Conservation (phyloP, 805 yeast species). For the Yamadazyma scolyti region DNA sequence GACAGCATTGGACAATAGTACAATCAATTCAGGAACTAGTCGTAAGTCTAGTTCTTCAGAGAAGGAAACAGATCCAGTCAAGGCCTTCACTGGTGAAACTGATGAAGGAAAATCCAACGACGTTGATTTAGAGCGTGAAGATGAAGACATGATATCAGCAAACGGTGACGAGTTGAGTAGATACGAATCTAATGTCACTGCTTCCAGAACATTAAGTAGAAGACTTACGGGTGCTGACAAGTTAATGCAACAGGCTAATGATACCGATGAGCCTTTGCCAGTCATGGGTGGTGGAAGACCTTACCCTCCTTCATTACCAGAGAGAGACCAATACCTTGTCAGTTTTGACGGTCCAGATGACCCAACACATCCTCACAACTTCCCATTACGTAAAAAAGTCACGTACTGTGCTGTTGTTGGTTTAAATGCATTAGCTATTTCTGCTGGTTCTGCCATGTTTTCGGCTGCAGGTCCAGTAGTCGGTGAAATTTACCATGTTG, state of each 20-base stretch:
- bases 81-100: not conserved
- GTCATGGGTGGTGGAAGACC: constrained; percentile 65
- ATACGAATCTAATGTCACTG: constrained; percentile 18
- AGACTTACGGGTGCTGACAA: constrained; percentile 25
- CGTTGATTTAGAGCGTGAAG: constrained; percentile 3
- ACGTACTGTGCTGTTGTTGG: constrained; percentile 24
- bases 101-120: not conserved
- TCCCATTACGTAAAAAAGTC: constrained; percentile 42
- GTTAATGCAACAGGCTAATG: constrained; percentile 22
- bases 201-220: constrained; percentile 19
- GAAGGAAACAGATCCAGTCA: constrained; percentile 4
- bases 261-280: constrained; percentile 28
- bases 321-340: constrained; percentile 56
- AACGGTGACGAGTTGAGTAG: constrained; percentile 20
- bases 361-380: constrained; percentile 77
- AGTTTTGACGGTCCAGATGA: constrained; percentile 76
- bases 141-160: constrained; percentile 7
- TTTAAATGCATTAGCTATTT: constrained; percentile 36
- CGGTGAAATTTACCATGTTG: constrained; percentile 51
- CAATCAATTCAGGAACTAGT: constrained; percentile 1
- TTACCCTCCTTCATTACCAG: constrained; percentile 61
- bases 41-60: constrained; percentile 2
- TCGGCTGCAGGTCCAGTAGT: constrained; percentile 56
- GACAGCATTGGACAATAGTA: not conserved
- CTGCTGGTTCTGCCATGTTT: constrained; percentile 84